Evolutionary conservation across 371 early-diverging fungal species (phyloP).

Genomic region (Mucor lusitanicus): DNA sequence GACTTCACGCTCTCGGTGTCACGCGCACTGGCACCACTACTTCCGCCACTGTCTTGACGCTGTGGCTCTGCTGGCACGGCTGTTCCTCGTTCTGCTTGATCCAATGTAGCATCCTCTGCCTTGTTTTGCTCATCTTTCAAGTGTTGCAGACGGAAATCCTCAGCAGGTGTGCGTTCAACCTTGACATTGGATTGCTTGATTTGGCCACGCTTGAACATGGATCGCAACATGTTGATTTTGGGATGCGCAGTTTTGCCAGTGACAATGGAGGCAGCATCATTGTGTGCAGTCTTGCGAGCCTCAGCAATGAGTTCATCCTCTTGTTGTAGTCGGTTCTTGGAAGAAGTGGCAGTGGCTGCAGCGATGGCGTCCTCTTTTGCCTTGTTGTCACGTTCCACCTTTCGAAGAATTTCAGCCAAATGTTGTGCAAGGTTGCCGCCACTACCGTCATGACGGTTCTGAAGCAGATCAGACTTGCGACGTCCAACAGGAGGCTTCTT

Average conservation of each 20-base stretch:
- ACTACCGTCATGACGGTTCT: background rate
- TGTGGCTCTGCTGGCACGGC: background rate
- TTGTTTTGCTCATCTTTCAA: background rate
- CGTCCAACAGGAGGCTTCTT: background rate
- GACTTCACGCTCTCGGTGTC: background rate
- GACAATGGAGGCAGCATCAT: conserved; percentile 16
- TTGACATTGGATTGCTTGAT: background rate
- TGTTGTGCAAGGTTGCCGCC: conserved; percentile 24
- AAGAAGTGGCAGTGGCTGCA: background rate
- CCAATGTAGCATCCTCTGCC: background rate
- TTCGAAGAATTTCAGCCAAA: conserved; percentile 31
- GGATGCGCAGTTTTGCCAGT: background rate
- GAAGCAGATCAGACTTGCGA: conserved; percentile 9
- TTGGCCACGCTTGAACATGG: conserved; percentile 8
- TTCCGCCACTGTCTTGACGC: background rate
- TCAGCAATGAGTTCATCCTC: background rate
- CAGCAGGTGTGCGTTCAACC: background rate
- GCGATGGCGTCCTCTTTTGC: background rate
- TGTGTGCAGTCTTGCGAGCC: conserved; percentile 8
- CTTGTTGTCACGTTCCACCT: conserved; percentile 21
- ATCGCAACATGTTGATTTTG: background rate
- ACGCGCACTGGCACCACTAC: background rate
- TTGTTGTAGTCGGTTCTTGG: background rate
- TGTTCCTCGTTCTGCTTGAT: conserved; percentile 2
- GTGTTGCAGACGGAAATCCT: conserved; percentile 1